phyloP scores from a whole-genome alignment of 1,284 basidiomycete species.

The Xanthoconium separans region DNA sequence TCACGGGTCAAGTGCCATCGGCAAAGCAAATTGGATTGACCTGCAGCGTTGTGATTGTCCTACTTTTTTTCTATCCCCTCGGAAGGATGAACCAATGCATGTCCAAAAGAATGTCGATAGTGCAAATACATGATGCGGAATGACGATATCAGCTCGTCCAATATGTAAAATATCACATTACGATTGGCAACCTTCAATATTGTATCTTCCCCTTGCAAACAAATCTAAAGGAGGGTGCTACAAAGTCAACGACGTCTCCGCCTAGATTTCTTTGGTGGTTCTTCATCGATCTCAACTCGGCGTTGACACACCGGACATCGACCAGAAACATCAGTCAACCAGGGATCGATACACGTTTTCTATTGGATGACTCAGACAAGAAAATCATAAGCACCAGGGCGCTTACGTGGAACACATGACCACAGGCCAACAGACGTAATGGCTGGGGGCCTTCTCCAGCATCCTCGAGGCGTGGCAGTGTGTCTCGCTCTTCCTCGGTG shows the following conservation, averaged over 20 bases:
- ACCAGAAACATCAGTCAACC: slow-evolving; percentile 75
- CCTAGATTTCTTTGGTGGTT: slow-evolving; percentile 31
- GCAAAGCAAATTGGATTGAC: neutral
- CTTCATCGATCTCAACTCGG: slow-evolving; percentile 47
- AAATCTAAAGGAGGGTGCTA: slow-evolving; percentile 5
- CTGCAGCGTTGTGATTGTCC: neutral
- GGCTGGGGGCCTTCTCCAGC: slow-evolving; percentile 75
- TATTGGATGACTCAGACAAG: slow-evolving; percentile 29
- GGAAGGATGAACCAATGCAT: slow-evolving; percentile 2
- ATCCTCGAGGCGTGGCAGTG: slow-evolving; percentile 54
- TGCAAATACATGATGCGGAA: slow-evolving; percentile 26
- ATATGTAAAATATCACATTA: slow-evolving; percentile 35
- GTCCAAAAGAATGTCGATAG: slow-evolving; percentile 30
- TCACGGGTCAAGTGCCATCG: neutral
- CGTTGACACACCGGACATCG: slow-evolving; percentile 76
- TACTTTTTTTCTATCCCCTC: neutral
- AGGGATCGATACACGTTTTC: slow-evolving; percentile 80
- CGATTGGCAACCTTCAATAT: slow-evolving; percentile 31
- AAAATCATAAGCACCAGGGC: neutral
- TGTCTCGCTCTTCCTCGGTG: slow-evolving; percentile 39
- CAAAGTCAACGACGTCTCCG: slow-evolving; percentile 27
- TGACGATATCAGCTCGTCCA: slow-evolving; percentile 28
- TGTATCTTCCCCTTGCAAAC: slow-evolving; percentile 19
- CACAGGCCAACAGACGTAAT: slow-evolving; percentile 66
- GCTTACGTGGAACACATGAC: slow-evolving; percentile 82